These are phyloP conservation scores for Termitomyces sp. DNA, from an alignment of 768 basidiomycete genomes.

Conservation along the genomic window DNA sequence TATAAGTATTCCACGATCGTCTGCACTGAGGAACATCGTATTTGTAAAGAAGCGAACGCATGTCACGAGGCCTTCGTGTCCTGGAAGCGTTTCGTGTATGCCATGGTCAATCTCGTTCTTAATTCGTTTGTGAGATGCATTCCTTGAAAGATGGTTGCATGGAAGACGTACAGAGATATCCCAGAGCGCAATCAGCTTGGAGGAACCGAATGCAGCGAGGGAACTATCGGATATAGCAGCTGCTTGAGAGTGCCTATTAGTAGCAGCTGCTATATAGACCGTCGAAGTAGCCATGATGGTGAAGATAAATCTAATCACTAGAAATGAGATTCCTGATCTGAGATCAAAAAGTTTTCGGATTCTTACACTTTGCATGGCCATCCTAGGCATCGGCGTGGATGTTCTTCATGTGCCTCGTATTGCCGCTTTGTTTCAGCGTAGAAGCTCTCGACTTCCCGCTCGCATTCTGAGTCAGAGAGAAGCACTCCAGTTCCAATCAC, in stretches of 20 bases:
- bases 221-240: conserved; percentile 41
- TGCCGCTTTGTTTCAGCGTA: conserved; percentile 42
- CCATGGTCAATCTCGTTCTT: conserved; percentile 49
- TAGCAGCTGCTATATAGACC: conserved; percentile 40
- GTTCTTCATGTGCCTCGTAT: conserved; percentile 68
- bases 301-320: conserved; percentile 6
- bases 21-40: conserved; percentile 58
- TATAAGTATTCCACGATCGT: conserved; percentile 64
- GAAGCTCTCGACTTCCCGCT: conserved; percentile 40
- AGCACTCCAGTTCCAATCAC: conserved; percentile 30
- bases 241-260: conserved; percentile 43
- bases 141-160: neutral
- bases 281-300: conserved; percentile 22
- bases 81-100: conserved; percentile 65
- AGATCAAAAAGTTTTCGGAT: conserved; percentile 3
- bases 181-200: conserved; percentile 41
- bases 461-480: conserved; percentile 61
- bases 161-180: conserved; percentile 27
- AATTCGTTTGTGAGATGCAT: conserved; percentile 2
- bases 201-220: conserved; percentile 41
- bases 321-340: conserved; percentile 3
- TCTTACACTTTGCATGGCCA: conserved; percentile 33
- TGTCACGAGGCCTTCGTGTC: conserved; percentile 70
- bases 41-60: conserved; percentile 62
- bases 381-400: conserved; percentile 76